A percentile compares a stretch with the other conserved stretches of the same genome.
Evolutionary conservation across 805 yeast genomes (phyloP).

Genomic region (Sugiyamaella chiloensis): DNA sequence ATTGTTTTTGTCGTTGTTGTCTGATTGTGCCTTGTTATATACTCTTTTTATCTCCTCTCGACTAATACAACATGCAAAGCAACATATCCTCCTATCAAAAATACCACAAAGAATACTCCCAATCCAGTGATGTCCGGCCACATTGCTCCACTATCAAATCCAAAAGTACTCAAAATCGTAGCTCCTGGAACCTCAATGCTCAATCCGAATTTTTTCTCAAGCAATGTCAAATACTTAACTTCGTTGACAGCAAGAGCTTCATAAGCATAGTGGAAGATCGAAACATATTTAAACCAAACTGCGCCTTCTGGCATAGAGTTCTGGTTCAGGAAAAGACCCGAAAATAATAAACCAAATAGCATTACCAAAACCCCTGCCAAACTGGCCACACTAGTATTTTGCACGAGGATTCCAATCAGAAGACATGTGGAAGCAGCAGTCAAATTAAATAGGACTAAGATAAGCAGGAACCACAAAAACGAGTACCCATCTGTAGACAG

Average conservation of each 20-base stretch:
- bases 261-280: constrained; percentile 93
- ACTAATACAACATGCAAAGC: constrained; percentile 70
- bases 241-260: constrained; percentile 92
- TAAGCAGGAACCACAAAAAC: constrained; percentile 63
- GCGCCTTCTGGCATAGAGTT: constrained; percentile 56
- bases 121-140: constrained; percentile 63
- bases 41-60: constrained; percentile 55
- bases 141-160: constrained; percentile 80
- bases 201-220: constrained; percentile 87
- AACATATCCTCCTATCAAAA: constrained; percentile 67
- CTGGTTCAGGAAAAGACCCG: constrained; percentile 89
- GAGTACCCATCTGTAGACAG: constrained; percentile 73
- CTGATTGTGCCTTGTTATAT: no score
- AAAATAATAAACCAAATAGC: constrained; percentile 82
- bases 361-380: constrained; percentile 80
- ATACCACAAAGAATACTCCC: constrained; percentile 52
- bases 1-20: no score
- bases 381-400: constrained; percentile 90
- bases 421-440: constrained; percentile 82
- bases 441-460: constrained; percentile 77
- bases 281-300: constrained; percentile 74
- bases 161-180: constrained; percentile 91
- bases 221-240: constrained; percentile 77
- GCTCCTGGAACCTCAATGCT: constrained; percentile 98
- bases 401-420: constrained; percentile 80